Evolutionary conservation across 208 protist genomes (phyloP), one percentile per base, ranked within the genome.

Genomic region (Acanthamoeba triangularis): DNA sequence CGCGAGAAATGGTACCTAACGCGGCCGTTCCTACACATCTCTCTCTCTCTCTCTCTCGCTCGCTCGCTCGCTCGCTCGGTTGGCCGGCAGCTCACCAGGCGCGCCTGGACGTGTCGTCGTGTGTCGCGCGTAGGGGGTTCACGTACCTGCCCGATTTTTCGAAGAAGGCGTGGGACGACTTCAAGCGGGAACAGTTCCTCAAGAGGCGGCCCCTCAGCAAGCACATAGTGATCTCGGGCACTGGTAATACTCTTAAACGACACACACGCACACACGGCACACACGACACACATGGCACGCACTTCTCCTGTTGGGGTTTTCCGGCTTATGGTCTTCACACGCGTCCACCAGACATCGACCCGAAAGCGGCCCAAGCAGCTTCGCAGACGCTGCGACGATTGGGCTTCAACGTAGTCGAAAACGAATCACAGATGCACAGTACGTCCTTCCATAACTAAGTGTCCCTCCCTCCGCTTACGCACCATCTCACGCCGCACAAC

Each of bases 91-190:
- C 59, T 65, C 16, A n/a, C 59, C 28, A 65, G 28, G 5, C n/a
- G 5, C n/a, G 28, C 44, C 8, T 85, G 37, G 11, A 25, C 54
- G 54, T 59, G 54, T 59, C 8, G 16, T 59, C 20, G 54, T 23
- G 54, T 59, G 54, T 47, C 74, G 30, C 7, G 30, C 72, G n/a
- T 49, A 65, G 80, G 80, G 87, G 87, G 20, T 93, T 93, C 61
- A 74, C 37, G 30, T 33, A 93, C 41, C 41, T 93, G 10, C 87
- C 87, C 35, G 87, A 74, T 5, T 93, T 93, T 41, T 93, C 87
- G 2, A 41, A n/a, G 59, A 69, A 74, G 61, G 44, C 47, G 25
- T 93, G 87, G 87, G 54, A 67, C 20, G 61, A 93, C 16, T 93
- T 93, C 59, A 69, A 93, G 59, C 87, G 63, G 14, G 59, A 67